phyloP scores from a whole-genome alignment of 257 asterid genomes.

The Galeopsis tetrahit region DNA sequence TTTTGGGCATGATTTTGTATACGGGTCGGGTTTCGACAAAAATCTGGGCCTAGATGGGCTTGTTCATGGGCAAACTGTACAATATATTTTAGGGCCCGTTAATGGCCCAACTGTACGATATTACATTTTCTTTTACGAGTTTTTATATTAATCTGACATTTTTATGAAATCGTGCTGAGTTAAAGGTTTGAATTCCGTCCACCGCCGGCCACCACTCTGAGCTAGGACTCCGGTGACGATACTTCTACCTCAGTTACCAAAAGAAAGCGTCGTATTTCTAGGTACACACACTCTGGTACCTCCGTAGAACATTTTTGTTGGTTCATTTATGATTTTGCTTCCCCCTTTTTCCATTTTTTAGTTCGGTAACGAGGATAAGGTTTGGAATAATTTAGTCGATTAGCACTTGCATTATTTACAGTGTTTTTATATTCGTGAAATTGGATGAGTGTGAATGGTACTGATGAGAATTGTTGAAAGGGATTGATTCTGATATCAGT shows the following conservation, averaged over 20 bases:
- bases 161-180: not conserved
- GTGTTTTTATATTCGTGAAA: not conserved
- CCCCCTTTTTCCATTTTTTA: not conserved
- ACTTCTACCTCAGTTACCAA: not conserved
- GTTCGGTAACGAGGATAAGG: conserved; percentile 4
- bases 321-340: not conserved
- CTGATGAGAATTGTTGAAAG: not conserved
- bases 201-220: conserved; percentile 29
- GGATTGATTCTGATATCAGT: not conserved
- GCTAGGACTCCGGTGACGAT: conserved; percentile 35
- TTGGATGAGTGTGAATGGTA: conserved; percentile 12
- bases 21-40: conserved; percentile 10
- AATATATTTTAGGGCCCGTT: not conserved
- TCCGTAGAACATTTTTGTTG: not conserved
- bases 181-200: conserved; percentile 19
- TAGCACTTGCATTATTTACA: not conserved
- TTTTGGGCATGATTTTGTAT: not conserved
- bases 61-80: not conserved
- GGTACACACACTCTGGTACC: conserved; percentile 13
- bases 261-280: not conserved
- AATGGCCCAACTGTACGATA: not conserved
- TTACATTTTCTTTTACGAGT: not conserved
- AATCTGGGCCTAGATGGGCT: not conserved
- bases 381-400: not conserved
- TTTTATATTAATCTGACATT: not conserved